Conservation (phyloP, 1,139 yeast genomes). For the Geotrichum cucujoidarum region DNA sequence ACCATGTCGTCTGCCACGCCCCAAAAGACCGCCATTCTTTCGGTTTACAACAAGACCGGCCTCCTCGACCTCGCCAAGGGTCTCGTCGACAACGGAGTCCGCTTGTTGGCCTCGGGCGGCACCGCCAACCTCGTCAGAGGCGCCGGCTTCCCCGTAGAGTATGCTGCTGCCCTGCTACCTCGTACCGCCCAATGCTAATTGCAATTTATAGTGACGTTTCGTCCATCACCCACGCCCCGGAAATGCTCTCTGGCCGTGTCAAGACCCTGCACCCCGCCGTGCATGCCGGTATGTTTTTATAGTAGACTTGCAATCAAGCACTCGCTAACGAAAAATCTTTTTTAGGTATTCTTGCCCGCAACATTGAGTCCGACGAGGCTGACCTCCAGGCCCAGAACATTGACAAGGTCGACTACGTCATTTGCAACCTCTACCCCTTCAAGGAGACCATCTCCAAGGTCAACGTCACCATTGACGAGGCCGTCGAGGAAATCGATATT, state of each 20-base stretch:
- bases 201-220: conserved; percentile 57
- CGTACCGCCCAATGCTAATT: conserved; percentile 1
- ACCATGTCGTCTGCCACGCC: conserved; percentile 10
- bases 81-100: conserved; percentile 75
- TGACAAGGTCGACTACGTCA: conserved; percentile 92
- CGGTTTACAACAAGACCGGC: conserved; percentile 97
- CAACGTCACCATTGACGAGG: conserved; percentile 93
- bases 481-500: conserved; percentile 96
- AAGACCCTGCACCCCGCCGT: conserved; percentile 98
- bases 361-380: conserved; percentile 80
- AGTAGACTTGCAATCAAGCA: background rate
- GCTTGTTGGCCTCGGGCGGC: conserved; percentile 95
- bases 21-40: conserved; percentile 80
- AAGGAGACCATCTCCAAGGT: conserved; percentile 94
- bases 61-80: conserved; percentile 94
- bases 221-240: conserved; percentile 94
- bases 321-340: background rate
- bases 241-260: conserved; percentile 97
- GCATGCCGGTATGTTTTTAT: conserved; percentile 63
- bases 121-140: conserved; percentile 92
- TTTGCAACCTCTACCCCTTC: conserved; percentile 96
- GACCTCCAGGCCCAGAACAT: conserved; percentile 85
- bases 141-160: conserved; percentile 94
- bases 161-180: conserved; percentile 11
- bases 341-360: conserved; percentile 72